Evolutionary conservation across 2,329 filamentous ascomycete genomes (phyloP), one percentile per base, ranked within the genome.

Genomic region (Exophiala calicioides): DNA sequence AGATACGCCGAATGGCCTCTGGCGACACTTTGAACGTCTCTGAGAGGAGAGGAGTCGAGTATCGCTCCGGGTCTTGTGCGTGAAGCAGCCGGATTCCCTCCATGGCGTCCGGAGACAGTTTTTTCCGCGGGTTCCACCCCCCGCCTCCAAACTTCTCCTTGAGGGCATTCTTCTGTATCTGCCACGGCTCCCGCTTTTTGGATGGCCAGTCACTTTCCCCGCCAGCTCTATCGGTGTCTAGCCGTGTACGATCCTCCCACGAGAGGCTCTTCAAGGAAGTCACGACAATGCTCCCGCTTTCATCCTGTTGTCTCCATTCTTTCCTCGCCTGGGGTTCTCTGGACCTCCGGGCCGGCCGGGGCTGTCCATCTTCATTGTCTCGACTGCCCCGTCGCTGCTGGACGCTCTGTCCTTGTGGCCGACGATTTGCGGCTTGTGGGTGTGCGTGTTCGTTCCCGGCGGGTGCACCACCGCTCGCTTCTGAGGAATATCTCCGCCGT

Each of bases 81-180:
- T 96, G 82, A 24, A 98, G 74, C 15, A 87, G 84, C 31, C 90
- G 83, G 58, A 98, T 95, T 31, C 90, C 90, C n/a, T 87, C 84
- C 23, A 96, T 74, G 1, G 90, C 89, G 66, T 97, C 91, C 0
- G 93, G 93, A 0, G 93, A 97, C 7, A 98, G 77, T 48, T 84
- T 84, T 68, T 95, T 96, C 37, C 80, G 78, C 21, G 93, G 91
- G 20, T 78, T 77, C 90, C 91, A 98, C 7, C 84, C 71, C 29
- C 70, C 82, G 5, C 84, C 79, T 1, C 81, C 81, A 56, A 96
- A 93, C 62, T 97, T 98, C 51, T 80, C 68, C 59, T 84, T 79
- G 26, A 94, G 68, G 0, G 82, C 85, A 1, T 71, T 72, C 65
- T 95, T 96, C 57, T 96, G 86, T 10, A 80, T 65, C 63, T 80